Evolutionary conservation across 2,329 filamentous ascomycete species (phyloP).

Genomic region (Epichloe sibirici): DNA sequence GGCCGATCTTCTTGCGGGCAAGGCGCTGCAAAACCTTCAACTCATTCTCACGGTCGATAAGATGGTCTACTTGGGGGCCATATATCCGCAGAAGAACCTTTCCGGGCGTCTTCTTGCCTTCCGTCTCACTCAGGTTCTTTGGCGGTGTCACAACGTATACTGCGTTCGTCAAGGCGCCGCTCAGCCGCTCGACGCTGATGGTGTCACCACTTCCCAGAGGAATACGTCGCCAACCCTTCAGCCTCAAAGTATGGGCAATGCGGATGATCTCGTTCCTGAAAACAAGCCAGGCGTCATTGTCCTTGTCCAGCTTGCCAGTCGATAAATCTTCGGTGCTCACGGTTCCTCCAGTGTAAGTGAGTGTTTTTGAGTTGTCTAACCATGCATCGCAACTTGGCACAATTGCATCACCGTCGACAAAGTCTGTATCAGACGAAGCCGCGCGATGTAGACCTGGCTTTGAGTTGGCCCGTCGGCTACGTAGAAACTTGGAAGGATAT

Average conservation of each 20-base stretch:
- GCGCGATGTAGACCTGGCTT: constrained; percentile 30
- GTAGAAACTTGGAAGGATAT: constrained; percentile 27
- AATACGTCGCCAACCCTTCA: constrained; percentile 86
- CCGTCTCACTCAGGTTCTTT: constrained; percentile 35
- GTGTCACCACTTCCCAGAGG: constrained; percentile 56
- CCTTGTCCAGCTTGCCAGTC: constrained; percentile 43
- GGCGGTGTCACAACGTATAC: constrained; percentile 91
- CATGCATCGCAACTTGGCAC: constrained; percentile 76
- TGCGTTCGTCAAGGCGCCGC: constrained; percentile 88
- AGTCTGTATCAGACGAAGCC: constrained; percentile 75
- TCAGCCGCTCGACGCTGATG: constrained; percentile 63
- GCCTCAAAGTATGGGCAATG: constrained; percentile 71
- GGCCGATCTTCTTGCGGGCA: constrained; percentile 85
- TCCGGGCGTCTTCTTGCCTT: constrained; percentile 32
- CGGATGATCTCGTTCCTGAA: constrained; percentile 93
- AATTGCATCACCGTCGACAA: constrained; percentile 64
- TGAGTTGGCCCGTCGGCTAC: constrained; percentile 27
- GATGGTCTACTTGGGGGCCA: constrained; percentile 84
- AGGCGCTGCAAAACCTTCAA: constrained; percentile 75
- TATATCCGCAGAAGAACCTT: constrained; percentile 88
- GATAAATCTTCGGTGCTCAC: constrained; percentile 30
- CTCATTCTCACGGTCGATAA: constrained; percentile 89
- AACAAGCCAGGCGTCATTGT: constrained; percentile 63
- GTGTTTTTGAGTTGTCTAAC: constrained; percentile 81
- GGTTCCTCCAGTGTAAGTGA: constrained; percentile 53